Evolutionary conservation across 805 yeast species (phyloP).

Genomic region (Metschnikowia reukaufii): DNA sequence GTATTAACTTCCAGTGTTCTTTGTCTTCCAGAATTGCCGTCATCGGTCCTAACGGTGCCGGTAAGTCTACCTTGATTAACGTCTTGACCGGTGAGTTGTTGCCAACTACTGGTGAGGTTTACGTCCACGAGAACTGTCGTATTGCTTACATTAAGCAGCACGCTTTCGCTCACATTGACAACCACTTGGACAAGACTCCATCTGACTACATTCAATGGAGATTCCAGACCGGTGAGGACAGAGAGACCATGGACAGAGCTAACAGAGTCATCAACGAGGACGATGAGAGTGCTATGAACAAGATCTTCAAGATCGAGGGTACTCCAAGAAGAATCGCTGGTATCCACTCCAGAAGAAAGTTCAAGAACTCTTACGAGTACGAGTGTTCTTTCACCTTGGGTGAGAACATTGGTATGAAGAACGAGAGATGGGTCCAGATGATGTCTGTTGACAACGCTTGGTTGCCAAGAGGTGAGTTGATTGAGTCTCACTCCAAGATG

Average conservation of each 20-base stretch:
- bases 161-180: conserved; percentile 99
- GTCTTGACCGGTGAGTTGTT: conserved; percentile 99
- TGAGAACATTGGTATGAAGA: conserved; percentile 98
- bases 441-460: conserved; percentile 99
- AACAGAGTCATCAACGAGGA: conserved; percentile 96
- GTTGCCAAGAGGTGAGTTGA: conserved; percentile 98
- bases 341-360: conserved; percentile 96
- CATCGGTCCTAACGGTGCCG: conserved; percentile 99
- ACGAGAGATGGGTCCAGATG: conserved; percentile 99
- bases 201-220: conserved; percentile 99
- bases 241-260: conserved; percentile 99
- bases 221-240: conserved; percentile 99
- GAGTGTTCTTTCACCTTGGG: conserved; percentile 97
- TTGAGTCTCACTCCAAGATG: conserved; percentile 93
- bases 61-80: conserved; percentile 98
- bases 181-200: conserved; percentile 98
- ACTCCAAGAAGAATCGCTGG: conserved; percentile 96
- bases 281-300: conserved; percentile 98
- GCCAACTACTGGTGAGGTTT: conserved; percentile 98
- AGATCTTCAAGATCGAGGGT: conserved; percentile 98
- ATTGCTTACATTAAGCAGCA: conserved; percentile 99
- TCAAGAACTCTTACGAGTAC: conserved; percentile 99
- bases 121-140: conserved; percentile 99
- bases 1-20: conserved; percentile 98
- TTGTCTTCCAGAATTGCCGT: conserved; percentile 99